phyloP scores from a whole-genome alignment of 2,329 filamentous ascomycete species.

The Pseudogymnoascus sp. region DNA sequence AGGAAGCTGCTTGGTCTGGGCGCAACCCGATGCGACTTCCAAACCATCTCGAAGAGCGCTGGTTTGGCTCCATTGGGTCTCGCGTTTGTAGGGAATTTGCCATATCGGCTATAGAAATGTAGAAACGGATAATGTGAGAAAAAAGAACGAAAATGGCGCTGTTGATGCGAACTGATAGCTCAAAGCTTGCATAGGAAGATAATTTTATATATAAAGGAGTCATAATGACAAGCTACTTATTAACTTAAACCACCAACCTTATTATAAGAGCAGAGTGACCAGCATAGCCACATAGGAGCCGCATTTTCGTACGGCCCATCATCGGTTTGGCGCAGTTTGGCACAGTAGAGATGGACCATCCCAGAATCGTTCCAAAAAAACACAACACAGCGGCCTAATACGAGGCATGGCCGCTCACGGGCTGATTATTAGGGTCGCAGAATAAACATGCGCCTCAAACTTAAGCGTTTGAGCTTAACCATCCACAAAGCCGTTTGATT shows the following conservation, averaged over 20 bases:
- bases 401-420: not conserved
- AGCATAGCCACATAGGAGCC: not conserved
- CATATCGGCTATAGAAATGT: not conserved
- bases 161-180: not conserved
- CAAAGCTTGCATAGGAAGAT: not conserved
- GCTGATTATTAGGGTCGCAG: not conserved
- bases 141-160: not conserved
- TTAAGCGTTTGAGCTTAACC: not conserved
- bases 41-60: not conserved
- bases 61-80: not conserved
- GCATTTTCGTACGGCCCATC: not conserved
- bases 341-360: not conserved
- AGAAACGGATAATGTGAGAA: not conserved
- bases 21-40: not conserved
- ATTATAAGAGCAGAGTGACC: not conserved
- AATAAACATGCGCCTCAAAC: not conserved
- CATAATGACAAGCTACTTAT: not conserved
- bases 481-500: not conserved
- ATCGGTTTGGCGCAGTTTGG: not conserved
- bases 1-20: not conserved
- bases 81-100: not conserved
- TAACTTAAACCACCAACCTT: not conserved
- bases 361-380: not conserved
- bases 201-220: not conserved
- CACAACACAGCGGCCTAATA: not conserved